These are phyloP conservation scores for Excoecaria agallocha DNA, from an alignment of 345 rosid genomes.

Conservation along the genomic window DNA sequence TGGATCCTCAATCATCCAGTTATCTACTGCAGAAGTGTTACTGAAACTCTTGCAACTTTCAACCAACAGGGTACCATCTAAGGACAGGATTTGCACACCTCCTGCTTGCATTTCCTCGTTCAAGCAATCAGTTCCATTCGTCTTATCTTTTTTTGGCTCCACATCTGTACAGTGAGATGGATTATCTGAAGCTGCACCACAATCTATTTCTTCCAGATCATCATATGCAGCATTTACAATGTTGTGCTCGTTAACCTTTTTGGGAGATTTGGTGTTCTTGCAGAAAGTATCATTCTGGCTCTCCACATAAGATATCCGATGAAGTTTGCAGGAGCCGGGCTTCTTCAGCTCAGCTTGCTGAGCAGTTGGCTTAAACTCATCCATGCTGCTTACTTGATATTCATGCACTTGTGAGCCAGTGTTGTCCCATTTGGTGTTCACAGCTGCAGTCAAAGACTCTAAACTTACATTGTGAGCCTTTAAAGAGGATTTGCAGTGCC, in stretches of 20 bases:
- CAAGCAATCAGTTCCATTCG: constrained; percentile 20
- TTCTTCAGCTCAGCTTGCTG: constrained; percentile 24
- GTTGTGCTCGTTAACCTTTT: constrained; percentile 18
- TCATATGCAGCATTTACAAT: constrained; percentile 15
- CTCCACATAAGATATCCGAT: constrained; percentile 8
- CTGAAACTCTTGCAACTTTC: constrained; percentile 14
- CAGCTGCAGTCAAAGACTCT: constrained; percentile 23
- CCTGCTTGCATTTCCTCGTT: constrained; percentile 14
- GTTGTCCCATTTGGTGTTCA: neutral
- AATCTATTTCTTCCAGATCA: constrained; percentile 20
- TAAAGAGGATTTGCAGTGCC: neutral
- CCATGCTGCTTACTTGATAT: constrained; percentile 13
- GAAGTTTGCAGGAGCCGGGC: constrained; percentile 21
- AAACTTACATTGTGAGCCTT: constrained; percentile 13
- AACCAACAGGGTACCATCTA: constrained; percentile 23
- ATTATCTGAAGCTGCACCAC: constrained; percentile 20
- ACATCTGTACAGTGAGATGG: constrained; percentile 17
- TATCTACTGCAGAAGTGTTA: constrained; percentile 21
- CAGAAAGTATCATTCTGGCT: constrained; percentile 17
- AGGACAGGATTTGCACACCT: constrained; percentile 25
- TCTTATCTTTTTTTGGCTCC: constrained; percentile 24
- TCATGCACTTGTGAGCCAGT: constrained; percentile 18
- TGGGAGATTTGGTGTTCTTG: constrained; percentile 18
- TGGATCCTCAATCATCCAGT: constrained; percentile 19
- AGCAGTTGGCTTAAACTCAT: constrained; percentile 11